A percentile compares a stretch with the other conserved stretches of the same genome.
Evolutionary conservation across 495 filamentous ascomycete species (phyloP).

Genomic region (Tuber indicum): DNA sequence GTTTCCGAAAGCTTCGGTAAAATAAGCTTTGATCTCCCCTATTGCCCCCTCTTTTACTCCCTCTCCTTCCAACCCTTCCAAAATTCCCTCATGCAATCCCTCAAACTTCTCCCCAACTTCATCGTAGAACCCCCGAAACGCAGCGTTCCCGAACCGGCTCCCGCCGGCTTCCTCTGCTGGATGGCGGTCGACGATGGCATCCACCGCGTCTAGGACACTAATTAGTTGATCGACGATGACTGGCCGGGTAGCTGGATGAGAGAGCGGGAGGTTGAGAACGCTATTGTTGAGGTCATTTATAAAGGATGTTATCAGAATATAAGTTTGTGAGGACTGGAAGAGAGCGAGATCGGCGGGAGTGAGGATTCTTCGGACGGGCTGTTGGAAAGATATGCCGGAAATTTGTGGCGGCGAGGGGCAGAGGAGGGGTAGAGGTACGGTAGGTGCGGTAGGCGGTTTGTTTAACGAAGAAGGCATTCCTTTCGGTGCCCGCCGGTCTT

Average conservation of each 20-base stretch:
- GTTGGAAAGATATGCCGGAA: constrained; percentile 55
- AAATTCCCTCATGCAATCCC: constrained; percentile 51
- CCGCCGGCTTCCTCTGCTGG: constrained; percentile 79
- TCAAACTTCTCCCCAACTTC: constrained; percentile 54
- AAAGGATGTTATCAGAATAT: constrained; percentile 70
- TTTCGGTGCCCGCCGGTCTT: background rate
- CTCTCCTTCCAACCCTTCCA: constrained; percentile 50
- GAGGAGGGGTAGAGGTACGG: constrained; percentile 55
- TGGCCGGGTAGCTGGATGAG: constrained; percentile 53
- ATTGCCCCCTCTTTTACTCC: constrained; percentile 52
- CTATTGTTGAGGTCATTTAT: constrained; percentile 80
- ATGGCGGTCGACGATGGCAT: constrained; percentile 55
- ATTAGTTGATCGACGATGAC: constrained; percentile 58
- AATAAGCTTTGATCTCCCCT: constrained; percentile 68
- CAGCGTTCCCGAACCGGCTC: constrained; percentile 89
- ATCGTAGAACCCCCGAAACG: constrained; percentile 79
- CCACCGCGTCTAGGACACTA: constrained; percentile 61
- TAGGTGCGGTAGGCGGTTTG: constrained; percentile 53
- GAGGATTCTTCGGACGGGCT: constrained; percentile 70
- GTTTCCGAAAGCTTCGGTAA: constrained; percentile 78
- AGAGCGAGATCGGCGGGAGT: constrained; percentile 70
- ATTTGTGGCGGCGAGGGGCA: constrained; percentile 59
- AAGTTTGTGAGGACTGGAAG: constrained; percentile 72
- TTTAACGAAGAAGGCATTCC: constrained; percentile 36
- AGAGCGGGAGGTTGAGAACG: constrained; percentile 67